phyloP scores from a whole-genome alignment of 805 yeast genomes.

The Wickerhamomyces chaumierensis region DNA sequence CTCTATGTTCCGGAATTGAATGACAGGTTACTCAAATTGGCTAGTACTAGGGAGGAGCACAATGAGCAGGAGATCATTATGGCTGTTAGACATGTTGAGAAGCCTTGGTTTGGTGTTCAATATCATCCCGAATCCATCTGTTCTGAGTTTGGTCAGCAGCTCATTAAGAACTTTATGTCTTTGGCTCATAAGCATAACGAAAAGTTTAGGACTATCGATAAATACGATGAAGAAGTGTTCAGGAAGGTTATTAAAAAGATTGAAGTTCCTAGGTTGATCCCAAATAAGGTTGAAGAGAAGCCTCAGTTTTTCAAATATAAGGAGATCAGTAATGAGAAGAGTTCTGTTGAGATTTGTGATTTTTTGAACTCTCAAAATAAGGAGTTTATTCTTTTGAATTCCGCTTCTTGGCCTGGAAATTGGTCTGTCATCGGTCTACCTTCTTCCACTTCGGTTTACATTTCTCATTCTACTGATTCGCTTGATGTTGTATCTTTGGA shows the following conservation, averaged over 20 bases:
- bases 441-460: slow-evolving; percentile 26
- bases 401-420: slow-evolving; percentile 76
- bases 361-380: slow-evolving; percentile 17
- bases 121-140: slow-evolving; percentile 96
- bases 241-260: slow-evolving; percentile 3
- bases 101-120: slow-evolving; percentile 88
- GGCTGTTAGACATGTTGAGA: slow-evolving; percentile 57
- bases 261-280: slow-evolving; percentile 12
- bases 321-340: neutral
- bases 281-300: neutral
- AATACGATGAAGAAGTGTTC: slow-evolving; percentile 6
- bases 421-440: slow-evolving; percentile 85
- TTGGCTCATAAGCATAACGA: slow-evolving; percentile 17
- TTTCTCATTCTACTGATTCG: slow-evolving; percentile 50
- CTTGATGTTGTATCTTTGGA: slow-evolving; percentile 3
- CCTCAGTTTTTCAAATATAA: neutral
- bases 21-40: slow-evolving; percentile 41
- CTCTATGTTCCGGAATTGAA: slow-evolving; percentile 34
- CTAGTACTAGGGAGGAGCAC: slow-evolving; percentile 32
- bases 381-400: slow-evolving; percentile 55
- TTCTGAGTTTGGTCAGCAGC: slow-evolving; percentile 49
- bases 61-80: slow-evolving; percentile 38
- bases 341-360: slow-evolving; percentile 44
- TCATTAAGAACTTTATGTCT: slow-evolving; percentile 47
- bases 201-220: slow-evolving; percentile 11